Percentiles rank a stretch among this genome's conserved stretches.
Evolutionary conservation across 2,329 filamentous ascomycete genomes (phyloP).

Genomic region (Penicillium oxalicum): DNA sequence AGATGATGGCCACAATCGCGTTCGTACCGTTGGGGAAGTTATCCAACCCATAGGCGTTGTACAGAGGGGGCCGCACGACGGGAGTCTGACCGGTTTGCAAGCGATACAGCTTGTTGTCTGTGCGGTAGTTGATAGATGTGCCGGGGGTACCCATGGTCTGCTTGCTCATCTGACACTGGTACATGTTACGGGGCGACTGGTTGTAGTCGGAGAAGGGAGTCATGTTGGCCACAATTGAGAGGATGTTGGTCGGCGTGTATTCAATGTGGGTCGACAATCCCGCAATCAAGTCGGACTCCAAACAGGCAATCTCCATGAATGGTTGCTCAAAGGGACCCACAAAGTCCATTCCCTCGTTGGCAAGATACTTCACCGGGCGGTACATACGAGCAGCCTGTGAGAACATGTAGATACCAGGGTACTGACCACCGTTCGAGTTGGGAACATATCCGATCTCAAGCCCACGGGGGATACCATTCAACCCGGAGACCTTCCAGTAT

Average conservation of each 20-base stretch:
- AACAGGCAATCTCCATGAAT: conserved; percentile 94
- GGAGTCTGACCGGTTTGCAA: conserved; percentile 95
- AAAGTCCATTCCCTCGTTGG: conserved; percentile 76
- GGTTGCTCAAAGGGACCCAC: conserved; percentile 94
- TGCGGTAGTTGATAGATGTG: conserved; percentile 75
- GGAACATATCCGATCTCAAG: conserved; percentile 92
- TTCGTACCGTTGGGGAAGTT: conserved; percentile 98
- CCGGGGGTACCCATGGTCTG: conserved; percentile 98
- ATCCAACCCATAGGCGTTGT: conserved; percentile 94
- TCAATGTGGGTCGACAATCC: conserved; percentile 91
- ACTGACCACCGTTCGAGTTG: conserved; percentile 82
- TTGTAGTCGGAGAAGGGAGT: conserved; percentile 99
- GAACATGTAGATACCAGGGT: conserved; percentile 91
- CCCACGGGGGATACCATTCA: conserved; percentile 69
- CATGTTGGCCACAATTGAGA: conserved; percentile 97
- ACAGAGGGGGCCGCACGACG: conserved; percentile 81
- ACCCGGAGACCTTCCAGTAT: conserved; percentile 91
- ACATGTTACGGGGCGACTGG: conserved; percentile 98
- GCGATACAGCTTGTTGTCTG: conserved; percentile 95
- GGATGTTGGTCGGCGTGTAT: conserved; percentile 88
- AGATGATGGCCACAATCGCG: conserved; percentile 93
- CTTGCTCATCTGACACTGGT: conserved; percentile 98
- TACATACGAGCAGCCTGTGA: conserved; percentile 82
- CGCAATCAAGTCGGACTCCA: conserved; percentile 80
- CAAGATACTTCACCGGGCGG: conserved; percentile 84